These are phyloP conservation scores for Candida sp. DNA, from an alignment of 1,139 yeast genomes.

Conservation along the genomic window DNA sequence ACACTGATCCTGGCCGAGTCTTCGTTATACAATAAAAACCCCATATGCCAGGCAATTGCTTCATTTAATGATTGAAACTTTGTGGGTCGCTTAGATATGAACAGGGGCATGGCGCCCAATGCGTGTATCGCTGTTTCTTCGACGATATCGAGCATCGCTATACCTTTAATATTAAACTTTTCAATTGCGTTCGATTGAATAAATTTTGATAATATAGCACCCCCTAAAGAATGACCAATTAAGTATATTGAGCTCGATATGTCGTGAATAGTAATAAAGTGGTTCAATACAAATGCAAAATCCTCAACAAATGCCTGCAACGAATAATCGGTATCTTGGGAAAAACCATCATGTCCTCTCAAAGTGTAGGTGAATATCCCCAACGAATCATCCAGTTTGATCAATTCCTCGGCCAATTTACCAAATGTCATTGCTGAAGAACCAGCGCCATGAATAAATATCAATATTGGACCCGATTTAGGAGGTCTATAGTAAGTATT, in stretches of 20 bases:
- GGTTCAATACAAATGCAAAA: constrained; percentile 42
- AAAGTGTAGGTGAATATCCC: constrained; percentile 75
- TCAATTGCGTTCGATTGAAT: constrained; percentile 10
- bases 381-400: constrained; percentile 13
- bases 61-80: constrained; percentile 46
- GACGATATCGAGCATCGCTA: constrained; percentile 83
- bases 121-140: constrained; percentile 88
- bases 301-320: constrained; percentile 57
- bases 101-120: constrained; percentile 59
- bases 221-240: constrained; percentile 93
- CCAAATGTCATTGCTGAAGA: constrained; percentile 83
- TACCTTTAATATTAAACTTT: constrained; percentile 44
- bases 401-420: constrained; percentile 34
- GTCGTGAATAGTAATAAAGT: constrained; percentile 23
- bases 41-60: constrained; percentile 85
- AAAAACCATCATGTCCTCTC: constrained; percentile 72
- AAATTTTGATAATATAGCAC: constrained; percentile 67
- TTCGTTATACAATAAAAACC: constrained; percentile 49
- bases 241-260: constrained; percentile 33
- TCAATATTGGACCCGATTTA: constrained; percentile 49
- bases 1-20: constrained; percentile 74
- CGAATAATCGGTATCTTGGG: constrained; percentile 35
- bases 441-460: constrained; percentile 95
- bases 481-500: constrained; percentile 66
- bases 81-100: constrained; percentile 60